These are phyloP conservation scores for Plantago lanceolata DNA, from an alignment of 305 asterid species.

Conservation along the genomic window DNA sequence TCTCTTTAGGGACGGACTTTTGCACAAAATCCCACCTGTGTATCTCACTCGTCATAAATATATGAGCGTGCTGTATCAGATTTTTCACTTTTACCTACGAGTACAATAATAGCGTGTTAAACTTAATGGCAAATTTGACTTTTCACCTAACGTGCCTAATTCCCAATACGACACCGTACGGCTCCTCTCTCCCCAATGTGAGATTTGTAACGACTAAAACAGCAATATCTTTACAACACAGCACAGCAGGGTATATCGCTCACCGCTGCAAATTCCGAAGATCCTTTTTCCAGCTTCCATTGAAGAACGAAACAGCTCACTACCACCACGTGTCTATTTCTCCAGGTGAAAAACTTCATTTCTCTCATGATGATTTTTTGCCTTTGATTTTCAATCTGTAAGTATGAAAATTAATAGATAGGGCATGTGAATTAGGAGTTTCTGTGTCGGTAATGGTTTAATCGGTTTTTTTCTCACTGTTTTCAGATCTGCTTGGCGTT, in stretches of 20 bases:
- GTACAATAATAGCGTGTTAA: no score
- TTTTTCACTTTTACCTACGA: no score
- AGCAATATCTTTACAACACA: background rate
- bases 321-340: conserved; percentile 17
- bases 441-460: conserved; percentile 12
- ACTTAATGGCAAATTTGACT: background rate
- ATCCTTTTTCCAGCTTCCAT: conserved; percentile 30
- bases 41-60: no score
- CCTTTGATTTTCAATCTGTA: background rate
- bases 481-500: conserved; percentile 45
- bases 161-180: background rate
- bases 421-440: conserved; percentile 20
- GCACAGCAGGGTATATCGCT: background rate
- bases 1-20: no score
- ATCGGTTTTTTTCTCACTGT: conserved; percentile 22
- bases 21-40: no score
- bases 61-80: no score
- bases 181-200: background rate
- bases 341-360: conserved; percentile 29
- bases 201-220: background rate
- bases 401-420: background rate
- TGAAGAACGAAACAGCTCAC: conserved; percentile 27
- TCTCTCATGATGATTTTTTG: conserved; percentile 2
- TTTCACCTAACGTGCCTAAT: background rate
- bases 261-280: conserved; percentile 40